Percentiles rank a stretch among this genome's conserved stretches.
These are phyloP conservation scores for Trametes cingulata DNA, from an alignment of 768 basidiomycete genomes.

Conservation along the genomic window DNA sequence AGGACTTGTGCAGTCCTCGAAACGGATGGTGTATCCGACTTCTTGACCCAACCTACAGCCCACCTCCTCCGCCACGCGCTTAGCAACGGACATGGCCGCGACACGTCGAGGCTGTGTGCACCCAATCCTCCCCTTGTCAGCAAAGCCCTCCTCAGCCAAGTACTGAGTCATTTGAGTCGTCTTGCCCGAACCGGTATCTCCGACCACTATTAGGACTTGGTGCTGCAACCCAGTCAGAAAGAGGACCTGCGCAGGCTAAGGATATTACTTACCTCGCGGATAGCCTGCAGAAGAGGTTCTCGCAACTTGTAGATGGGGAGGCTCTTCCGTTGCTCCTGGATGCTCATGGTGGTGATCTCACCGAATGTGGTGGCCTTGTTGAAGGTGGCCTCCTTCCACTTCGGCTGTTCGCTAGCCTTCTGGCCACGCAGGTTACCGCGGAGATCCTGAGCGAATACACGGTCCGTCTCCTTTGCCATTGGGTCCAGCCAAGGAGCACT, in stretches of 20 bases:
- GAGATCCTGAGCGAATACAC: constrained; percentile 91
- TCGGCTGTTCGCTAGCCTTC: constrained; percentile 78
- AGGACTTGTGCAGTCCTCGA: constrained; percentile 98
- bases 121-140: constrained; percentile 88
- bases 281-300: constrained; percentile 86
- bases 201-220: constrained; percentile 97
- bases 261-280: constrained; percentile 67
- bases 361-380: constrained; percentile 97
- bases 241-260: neutral
- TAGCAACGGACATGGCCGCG: constrained; percentile 98
- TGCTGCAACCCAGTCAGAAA: constrained; percentile 52
- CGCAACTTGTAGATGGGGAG: constrained; percentile 95
- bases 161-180: constrained; percentile 99
- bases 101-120: constrained; percentile 99
- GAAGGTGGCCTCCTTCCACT: constrained; percentile 90
- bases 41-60: constrained; percentile 97
- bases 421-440: constrained; percentile 80
- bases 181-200: constrained; percentile 98
- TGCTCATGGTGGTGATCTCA: constrained; percentile 85
- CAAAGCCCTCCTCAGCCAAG: constrained; percentile 91
- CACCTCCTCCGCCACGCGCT: constrained; percentile 97
- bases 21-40: constrained; percentile 98
- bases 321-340: constrained; percentile 90
- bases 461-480: constrained; percentile 87
- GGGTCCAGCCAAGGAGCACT: constrained; percentile 98